These are phyloP conservation scores for Serendipita sp. DNA, from an alignment of 768 basidiomycete species.

Conservation along the genomic window DNA sequence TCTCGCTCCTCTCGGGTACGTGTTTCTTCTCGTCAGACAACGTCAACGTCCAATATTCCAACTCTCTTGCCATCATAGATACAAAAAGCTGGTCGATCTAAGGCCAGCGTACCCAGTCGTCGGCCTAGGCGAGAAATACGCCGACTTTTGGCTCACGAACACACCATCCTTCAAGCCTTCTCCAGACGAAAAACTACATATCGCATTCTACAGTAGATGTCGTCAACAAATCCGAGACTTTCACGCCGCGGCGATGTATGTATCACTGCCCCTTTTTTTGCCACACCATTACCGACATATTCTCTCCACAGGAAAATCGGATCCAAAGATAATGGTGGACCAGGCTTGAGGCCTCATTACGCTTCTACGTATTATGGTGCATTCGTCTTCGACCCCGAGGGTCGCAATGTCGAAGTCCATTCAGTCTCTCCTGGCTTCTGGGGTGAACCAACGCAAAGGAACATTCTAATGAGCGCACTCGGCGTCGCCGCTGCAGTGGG, in stretches of 20 bases:
- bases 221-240: neutral
- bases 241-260: neutral
- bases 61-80: neutral
- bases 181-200: neutral
- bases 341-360: neutral
- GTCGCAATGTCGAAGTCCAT: neutral
- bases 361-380: neutral
- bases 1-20: constrained; percentile 1
- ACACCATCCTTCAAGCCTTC: neutral
- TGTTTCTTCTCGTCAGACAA: neutral
- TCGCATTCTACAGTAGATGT: neutral
- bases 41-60: too few species aligned
- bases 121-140: neutral
- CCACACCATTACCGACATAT: neutral
- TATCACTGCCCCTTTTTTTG: neutral
- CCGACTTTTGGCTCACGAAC: neutral
- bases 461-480: neutral
- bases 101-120: neutral
- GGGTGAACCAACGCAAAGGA: neutral
- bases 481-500: neutral
- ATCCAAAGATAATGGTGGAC: neutral
- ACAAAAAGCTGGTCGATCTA: neutral
- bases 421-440: neutral
- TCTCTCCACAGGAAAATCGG: neutral
- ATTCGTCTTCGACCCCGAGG: constrained; percentile 1